Evolutionary conservation across 148 eudicot genomes (phyloP).

Genomic region (Rhododendron kiyosumense): DNA sequence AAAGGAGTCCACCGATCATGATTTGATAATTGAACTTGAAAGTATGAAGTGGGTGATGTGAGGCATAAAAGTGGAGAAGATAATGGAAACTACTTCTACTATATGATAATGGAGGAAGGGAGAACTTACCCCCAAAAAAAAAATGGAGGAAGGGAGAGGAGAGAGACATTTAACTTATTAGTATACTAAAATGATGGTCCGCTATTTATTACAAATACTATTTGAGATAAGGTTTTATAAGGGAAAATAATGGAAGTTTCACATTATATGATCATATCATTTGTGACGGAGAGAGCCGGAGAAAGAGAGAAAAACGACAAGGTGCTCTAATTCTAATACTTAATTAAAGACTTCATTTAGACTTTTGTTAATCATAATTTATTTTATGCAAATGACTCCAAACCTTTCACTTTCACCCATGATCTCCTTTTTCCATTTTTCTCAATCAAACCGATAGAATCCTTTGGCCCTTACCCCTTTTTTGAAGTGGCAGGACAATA

Average conservation of each 20-base stretch:
- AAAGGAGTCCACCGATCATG: neutral
- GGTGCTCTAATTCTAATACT: neutral
- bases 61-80: slow-evolving; percentile 1
- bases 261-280: neutral
- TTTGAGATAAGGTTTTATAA: neutral
- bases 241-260: neutral
- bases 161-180: neutral
- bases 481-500: too few species aligned
- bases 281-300: neutral
- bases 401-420: neutral
- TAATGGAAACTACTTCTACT: neutral
- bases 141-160: neutral
- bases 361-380: neutral
- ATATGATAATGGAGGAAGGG: neutral
- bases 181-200: neutral
- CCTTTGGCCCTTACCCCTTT: neutral
- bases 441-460: neutral
- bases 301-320: neutral
- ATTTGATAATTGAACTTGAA: neutral
- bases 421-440: neutral
- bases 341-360: neutral
- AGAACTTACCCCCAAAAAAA: too few species aligned
- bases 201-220: neutral
- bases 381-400: neutral
- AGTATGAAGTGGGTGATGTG: neutral